phyloP scores from a whole-genome alignment of 2,329 filamentous ascomycete genomes.

The Calonectria leucothoes region DNA sequence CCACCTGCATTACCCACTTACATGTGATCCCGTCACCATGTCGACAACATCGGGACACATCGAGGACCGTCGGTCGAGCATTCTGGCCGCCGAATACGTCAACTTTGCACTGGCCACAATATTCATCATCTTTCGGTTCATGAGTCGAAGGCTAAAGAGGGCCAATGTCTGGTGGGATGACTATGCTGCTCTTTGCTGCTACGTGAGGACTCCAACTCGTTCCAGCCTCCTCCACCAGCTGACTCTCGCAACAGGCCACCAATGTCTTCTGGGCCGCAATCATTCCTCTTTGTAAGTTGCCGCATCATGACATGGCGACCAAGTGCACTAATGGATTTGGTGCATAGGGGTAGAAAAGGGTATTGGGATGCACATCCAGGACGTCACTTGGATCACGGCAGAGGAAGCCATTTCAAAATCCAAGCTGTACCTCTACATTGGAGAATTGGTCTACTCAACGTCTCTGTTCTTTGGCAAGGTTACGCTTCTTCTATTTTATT shows the following conservation, averaged over 20 bases:
- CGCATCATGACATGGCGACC: background rate
- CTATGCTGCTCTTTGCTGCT: constrained; percentile 31
- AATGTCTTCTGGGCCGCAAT: constrained; percentile 30
- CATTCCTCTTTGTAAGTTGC: constrained; percentile 28
- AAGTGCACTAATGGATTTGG: background rate
- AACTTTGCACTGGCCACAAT: constrained; percentile 35
- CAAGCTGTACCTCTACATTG: constrained; percentile 32
- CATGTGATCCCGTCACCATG: background rate
- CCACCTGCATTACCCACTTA: background rate
- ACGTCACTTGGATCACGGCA: constrained; percentile 18
- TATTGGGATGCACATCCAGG: constrained; percentile 29
- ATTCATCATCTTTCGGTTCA: constrained; percentile 28
- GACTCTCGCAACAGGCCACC: constrained; percentile 15
- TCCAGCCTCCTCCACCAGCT: background rate
- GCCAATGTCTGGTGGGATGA: constrained; percentile 39
- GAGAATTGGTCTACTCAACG: constrained; percentile 44
- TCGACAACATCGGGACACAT: background rate
- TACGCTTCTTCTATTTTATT: constrained; percentile 46
- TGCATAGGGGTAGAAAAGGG: constrained; percentile 29
- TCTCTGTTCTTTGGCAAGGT: constrained; percentile 44
- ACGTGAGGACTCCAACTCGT: constrained; percentile 20
- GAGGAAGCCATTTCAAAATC: constrained; percentile 21
- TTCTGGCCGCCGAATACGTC: constrained; percentile 32
- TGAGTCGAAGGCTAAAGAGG: constrained; percentile 30
- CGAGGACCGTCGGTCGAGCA: constrained; percentile 16